Base-by-base conservation (phyloP, 2,329 filamentous ascomycete species). In the Stemphylium lycopersici region DNA sequence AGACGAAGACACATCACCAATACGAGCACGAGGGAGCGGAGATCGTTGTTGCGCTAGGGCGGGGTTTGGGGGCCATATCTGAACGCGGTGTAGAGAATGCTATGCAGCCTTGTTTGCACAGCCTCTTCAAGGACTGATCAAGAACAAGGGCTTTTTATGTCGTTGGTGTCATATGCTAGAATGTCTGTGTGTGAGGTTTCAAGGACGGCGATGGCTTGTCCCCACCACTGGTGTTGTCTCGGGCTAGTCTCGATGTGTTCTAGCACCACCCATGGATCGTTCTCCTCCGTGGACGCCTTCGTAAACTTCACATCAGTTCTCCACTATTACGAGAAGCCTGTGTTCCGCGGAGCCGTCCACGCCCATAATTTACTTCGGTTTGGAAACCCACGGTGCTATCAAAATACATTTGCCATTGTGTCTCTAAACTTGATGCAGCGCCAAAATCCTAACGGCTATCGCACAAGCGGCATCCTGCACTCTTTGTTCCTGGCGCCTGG, bases 41-140 rank as follows among this genome's bases (percentile, higher is more conserved):
- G 20, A 49, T 44, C 39, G 18, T 15, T 18, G 33, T 43, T 39
- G 40, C 45, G 38, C 51, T 50, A 54, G 24, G 15, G 50, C 32
- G 47, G 18, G 29, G 6, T 24, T 37, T 41, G 43, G 51, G 51
- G 51, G 51, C 51, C 45, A 15, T 26, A n/a, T 47, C 22, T 38
- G 29, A 22, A 38, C 29, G 31, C 44, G 33, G 13, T 40, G 36
- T 48, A 22, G 31, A 39, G n/a, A 43, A 39, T 10, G 22, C 12
- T 53, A 37, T 38, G 39, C 32, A 42, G 38, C 38, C 32, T 42
- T 42, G 37, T 49, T 32, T 42, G 45, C 51, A 50, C 51, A 54
- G 51, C 51, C 51, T 49, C 46, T 11, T n/a, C 10, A 40, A 49
- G 47, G 39, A 12, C 31, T 22, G 47, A 22, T 39, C 26, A 6